Percentiles rank a stretch among this genome's conserved stretches.
Evolutionary conservation across 73 alveolate genomes (phyloP).

Genomic region (Loxodes magnus): DNA sequence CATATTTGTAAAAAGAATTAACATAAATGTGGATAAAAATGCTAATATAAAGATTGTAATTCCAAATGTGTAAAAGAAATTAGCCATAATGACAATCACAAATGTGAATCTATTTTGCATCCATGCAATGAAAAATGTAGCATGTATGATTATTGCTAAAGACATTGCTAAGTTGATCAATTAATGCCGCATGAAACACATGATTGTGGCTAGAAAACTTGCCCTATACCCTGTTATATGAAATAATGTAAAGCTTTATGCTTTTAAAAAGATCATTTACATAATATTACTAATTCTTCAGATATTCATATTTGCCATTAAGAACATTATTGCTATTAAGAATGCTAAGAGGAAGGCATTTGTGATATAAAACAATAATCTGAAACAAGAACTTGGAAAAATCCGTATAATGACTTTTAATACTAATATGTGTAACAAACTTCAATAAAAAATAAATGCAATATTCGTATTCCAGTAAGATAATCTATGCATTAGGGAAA

Average conservation of each 20-base stretch:
- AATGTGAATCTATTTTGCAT: neutral
- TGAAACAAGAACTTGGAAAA: neutral
- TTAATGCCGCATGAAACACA: neutral
- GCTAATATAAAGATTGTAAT: neutral
- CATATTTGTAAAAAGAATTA: neutral
- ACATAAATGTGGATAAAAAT: neutral
- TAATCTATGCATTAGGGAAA: neutral
- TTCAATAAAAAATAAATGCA: neutral
- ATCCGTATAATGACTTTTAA: neutral
- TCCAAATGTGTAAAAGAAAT: neutral
- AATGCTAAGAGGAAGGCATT: too few species aligned
- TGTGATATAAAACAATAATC: too few species aligned
- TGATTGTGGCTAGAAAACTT: neutral
- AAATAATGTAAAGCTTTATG: neutral
- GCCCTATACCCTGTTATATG: neutral
- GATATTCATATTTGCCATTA: neutral
- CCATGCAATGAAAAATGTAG: slow-evolving; percentile 1
- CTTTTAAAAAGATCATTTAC: neutral
- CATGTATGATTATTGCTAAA: neutral
- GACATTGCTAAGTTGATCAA: neutral
- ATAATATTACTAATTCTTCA: neutral
- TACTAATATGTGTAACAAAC: neutral
- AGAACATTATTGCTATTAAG: neutral
- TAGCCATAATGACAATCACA: neutral
- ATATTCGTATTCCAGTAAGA: neutral